Conservation (phyloP, 495 filamentous ascomycete species). For the Penicillium waksmanii region DNA sequence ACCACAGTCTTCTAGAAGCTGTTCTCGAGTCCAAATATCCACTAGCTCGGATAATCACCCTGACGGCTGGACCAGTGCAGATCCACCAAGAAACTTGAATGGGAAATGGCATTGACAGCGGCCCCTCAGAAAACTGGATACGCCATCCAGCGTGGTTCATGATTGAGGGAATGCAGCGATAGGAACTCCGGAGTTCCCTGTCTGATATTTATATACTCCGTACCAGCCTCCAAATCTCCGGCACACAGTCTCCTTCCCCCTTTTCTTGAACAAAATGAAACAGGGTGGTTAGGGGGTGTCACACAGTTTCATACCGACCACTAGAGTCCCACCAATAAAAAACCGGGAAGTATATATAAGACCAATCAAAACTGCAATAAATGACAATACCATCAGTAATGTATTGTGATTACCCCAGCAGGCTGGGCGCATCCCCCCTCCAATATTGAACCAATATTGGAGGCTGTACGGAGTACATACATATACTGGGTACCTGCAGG, state of each 20-base stretch:
- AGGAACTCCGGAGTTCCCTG: too few relatives aligned
- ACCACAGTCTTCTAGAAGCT: neutral
- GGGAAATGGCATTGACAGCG: neutral
- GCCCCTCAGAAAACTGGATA: neutral
- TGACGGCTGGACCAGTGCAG: constrained; percentile 10
- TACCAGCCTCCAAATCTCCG: neutral
- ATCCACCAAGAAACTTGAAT: constrained; percentile 7
- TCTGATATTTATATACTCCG: too few relatives aligned
- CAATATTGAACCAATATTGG: constrained; percentile 1
- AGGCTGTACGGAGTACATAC: neutral
- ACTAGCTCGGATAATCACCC: constrained; percentile 9
- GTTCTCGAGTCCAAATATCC: neutral
- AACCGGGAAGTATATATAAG: fast-evolving
- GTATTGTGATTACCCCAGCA: constrained; percentile 2
- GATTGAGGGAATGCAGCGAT: too few relatives aligned
- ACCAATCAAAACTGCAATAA: neutral
- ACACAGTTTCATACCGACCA: constrained; percentile 7
- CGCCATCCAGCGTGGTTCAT: too few relatives aligned
- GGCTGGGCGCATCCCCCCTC: constrained; percentile 5
- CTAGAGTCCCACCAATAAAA: constrained; percentile 4
- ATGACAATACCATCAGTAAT: neutral
- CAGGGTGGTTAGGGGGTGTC: constrained; percentile 15
- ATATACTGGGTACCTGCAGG: constrained; percentile 11
- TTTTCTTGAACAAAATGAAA: constrained; percentile 10
- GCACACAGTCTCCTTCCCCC: neutral